Conservation (phyloP, 140 eudicot species). For the Stevia rebaudiana region DNA sequence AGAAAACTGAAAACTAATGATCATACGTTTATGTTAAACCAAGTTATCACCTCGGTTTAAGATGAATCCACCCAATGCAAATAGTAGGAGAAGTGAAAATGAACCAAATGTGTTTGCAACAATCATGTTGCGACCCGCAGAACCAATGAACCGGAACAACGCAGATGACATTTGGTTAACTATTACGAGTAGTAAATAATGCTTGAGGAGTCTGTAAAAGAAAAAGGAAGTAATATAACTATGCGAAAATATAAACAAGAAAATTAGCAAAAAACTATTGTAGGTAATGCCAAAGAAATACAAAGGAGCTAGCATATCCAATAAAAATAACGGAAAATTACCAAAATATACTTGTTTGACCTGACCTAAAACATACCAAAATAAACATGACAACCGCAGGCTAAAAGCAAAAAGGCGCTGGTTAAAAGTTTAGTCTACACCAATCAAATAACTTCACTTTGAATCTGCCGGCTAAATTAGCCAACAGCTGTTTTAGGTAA, state of each 20-base stretch:
- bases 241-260: background rate
- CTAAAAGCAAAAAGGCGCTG: no score
- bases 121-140: slow-evolving; percentile 46
- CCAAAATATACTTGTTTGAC: no score
- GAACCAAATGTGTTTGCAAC: slow-evolving; percentile 66
- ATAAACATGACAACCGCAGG: no score
- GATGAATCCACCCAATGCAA: slow-evolving; percentile 58
- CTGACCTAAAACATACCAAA: no score
- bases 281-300: background rate
- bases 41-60: slow-evolving; percentile 42
- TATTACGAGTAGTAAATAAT: slow-evolving; percentile 36
- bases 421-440: no score
- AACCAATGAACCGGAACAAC: slow-evolving; percentile 49
- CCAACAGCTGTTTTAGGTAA: no score
- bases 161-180: slow-evolving; percentile 47
- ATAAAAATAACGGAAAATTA: background rate
- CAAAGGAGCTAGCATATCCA: background rate
- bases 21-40: background rate
- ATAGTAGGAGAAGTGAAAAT: slow-evolving; percentile 39
- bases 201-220: slow-evolving; percentile 54
- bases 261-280: background rate
- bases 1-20: background rate
- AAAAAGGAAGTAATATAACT: background rate
- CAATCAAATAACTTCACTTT: no score
- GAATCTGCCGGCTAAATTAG: no score